Conservation (phyloP, 2,329 filamentous ascomycete species). For the Orbilia oligospora region DNA sequence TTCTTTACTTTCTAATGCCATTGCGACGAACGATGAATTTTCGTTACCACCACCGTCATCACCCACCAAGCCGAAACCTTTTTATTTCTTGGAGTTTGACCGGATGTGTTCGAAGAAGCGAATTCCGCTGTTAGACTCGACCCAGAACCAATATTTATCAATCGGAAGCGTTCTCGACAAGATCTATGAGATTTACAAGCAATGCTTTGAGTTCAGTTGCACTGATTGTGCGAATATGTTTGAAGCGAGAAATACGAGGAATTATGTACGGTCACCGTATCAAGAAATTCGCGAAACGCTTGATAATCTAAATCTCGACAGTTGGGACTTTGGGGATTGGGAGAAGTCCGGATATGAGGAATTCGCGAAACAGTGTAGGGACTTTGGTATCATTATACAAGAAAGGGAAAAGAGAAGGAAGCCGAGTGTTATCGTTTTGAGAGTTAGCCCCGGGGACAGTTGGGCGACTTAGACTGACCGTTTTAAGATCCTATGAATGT, state of each 20-base stretch:
- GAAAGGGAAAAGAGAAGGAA: neutral
- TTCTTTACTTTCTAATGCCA: neutral
- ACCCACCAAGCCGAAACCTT: neutral
- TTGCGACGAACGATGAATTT: neutral
- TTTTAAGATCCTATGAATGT: no score
- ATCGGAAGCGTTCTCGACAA: constrained; percentile 14
- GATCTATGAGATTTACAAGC: constrained; percentile 4
- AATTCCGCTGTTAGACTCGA: neutral
- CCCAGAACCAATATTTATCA: neutral
- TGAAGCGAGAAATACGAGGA: neutral
- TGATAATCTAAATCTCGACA: neutral
- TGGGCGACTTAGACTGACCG: neutral
- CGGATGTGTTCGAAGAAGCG: constrained; percentile 5
- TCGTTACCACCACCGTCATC: no score
- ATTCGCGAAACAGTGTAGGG: constrained; percentile 9
- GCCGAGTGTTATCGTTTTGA: neutral
- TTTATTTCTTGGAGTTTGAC: constrained; percentile 6
- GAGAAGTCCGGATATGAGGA: constrained; percentile 23
- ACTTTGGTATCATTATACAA: constrained; percentile 27
- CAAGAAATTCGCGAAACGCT: neutral
- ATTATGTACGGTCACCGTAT: neutral
- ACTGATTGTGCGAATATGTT: constrained; percentile 18
- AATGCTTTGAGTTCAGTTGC: constrained; percentile 28
- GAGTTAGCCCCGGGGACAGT: constrained; percentile 20
- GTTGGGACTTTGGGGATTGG: constrained; percentile 10